Evolutionary conservation across 768 basidiomycete species (phyloP), one percentile per base, ranked within the genome.

Genomic region (Candolleomyces efflorescens): DNA sequence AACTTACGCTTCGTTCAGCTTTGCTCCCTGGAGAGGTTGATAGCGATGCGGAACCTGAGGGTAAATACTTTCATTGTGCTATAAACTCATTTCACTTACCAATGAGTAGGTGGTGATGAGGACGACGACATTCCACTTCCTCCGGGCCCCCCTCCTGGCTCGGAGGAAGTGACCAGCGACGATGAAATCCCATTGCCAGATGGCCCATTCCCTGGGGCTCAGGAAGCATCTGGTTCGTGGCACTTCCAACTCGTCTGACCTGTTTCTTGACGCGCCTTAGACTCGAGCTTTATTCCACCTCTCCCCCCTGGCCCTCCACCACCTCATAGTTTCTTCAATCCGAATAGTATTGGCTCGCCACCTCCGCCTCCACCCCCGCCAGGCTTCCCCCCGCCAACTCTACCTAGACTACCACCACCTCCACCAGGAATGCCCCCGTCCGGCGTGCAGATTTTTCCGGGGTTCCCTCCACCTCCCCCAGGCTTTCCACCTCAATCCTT

Each of bases 121-220:
- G 86, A 84, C 27, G 83, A 89, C 47, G 88, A 86, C 65, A 79
- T 89, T 54, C 73, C 74, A 15, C 81, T 89, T 80, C 87, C 87
- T 3, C 75, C 77, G 41, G 87, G 85, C 0, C 81, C 82, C 53
- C 87, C 86, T 27, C 86, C 87, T 3, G 80, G 77, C 57, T 64
- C 72, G 26, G 77, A 79, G 43, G 69, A 74, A 37, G 78, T 79
- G 1, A 78, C 78, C 39, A 84, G 81, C 52, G 92, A 92, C 58
- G 92, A 94, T 62, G 93, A 93, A 59, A 94, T 96, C 43, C 83
- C 82, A 12, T 89, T 96, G 87, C 94, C 94, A 12, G 88, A 87
- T 53, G 93, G 87, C 2, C 90, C 87, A 39, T 89, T 89, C 44
- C 82, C 84, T 2, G 72, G 72, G 27, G 55, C 68, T 59, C 53